Percentiles rank a stretch among this genome's conserved stretches.
These are phyloP conservation scores for Lipomyces yarrowii DNA, from an alignment of 1,139 yeast species.

Conservation along the genomic window DNA sequence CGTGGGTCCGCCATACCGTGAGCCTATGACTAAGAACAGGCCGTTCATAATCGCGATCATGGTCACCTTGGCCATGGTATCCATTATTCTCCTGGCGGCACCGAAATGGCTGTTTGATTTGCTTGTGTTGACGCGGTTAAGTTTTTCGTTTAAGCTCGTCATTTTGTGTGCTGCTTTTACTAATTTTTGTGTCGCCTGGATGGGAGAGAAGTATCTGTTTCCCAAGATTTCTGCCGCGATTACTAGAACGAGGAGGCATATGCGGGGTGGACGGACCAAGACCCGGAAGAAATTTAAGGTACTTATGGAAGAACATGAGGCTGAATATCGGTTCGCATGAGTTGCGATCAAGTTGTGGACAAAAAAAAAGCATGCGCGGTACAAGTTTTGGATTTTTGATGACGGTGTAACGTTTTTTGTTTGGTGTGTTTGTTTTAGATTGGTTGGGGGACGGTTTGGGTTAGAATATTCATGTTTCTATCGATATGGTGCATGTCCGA, in stretches of 20 bases:
- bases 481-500: neutral
- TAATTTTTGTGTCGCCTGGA: conserved; percentile 55
- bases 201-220: conserved; percentile 50
- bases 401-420: neutral
- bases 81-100: conserved; percentile 30
- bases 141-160: conserved; percentile 53
- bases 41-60: conserved; percentile 72
- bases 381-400: too few relatives aligned
- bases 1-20: conserved; percentile 94
- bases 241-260: conserved; percentile 36
- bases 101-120: conserved; percentile 26
- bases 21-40: conserved; percentile 64
- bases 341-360: neutral
- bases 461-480: neutral
- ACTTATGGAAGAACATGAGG: conserved; percentile 29
- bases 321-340: conserved; percentile 11
- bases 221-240: conserved; percentile 40
- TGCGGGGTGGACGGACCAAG: conserved; percentile 38
- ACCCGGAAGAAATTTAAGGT: conserved; percentile 43
- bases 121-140: conserved; percentile 65
- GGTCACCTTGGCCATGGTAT: conserved; percentile 45
- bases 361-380: too few relatives aligned
- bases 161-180: conserved; percentile 52
- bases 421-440: neutral
- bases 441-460: neutral